Evolutionary conservation across 257 asterid species (phyloP).

Genomic region (Asclepias syriaca): DNA sequence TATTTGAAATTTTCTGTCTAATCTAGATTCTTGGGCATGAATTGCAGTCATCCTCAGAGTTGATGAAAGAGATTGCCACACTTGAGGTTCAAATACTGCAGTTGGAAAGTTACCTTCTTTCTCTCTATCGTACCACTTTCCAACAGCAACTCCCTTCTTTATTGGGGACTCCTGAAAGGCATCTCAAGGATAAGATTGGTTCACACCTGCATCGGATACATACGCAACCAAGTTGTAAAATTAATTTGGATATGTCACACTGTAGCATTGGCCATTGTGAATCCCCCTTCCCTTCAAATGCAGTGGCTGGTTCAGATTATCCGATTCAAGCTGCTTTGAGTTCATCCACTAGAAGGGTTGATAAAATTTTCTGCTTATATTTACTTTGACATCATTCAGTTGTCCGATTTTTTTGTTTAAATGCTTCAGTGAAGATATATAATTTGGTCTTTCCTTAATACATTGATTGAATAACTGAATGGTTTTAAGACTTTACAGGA

Average conservation of each 20-base stretch:
- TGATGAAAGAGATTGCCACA: slow-evolving; percentile 61
- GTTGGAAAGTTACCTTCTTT: slow-evolving; percentile 69
- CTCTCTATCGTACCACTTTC: slow-evolving; percentile 64
- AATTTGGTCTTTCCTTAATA: slow-evolving; percentile 3
- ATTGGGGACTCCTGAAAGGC: slow-evolving; percentile 21
- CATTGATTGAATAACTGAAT: slow-evolving; percentile 14
- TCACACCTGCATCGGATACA: slow-evolving; percentile 22
- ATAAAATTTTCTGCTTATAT: slow-evolving; percentile 1
- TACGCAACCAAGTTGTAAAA: slow-evolving; percentile 22
- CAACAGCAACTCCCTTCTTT: slow-evolving; percentile 38
- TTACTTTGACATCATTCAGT: not conserved
- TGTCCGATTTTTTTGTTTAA: not conserved
- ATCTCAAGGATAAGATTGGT: slow-evolving; percentile 22
- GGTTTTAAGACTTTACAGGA: slow-evolving; percentile 41
- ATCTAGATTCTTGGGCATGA: not conserved
- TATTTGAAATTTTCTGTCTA: slow-evolving; percentile 8
- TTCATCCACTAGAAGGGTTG: slow-evolving; percentile 50
- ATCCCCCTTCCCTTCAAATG: slow-evolving; percentile 39
- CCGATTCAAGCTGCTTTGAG: slow-evolving; percentile 30
- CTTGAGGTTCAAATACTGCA: slow-evolving; percentile 69
- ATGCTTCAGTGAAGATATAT: not conserved
- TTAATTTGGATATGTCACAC: slow-evolving; percentile 18
- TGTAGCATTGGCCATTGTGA: slow-evolving; percentile 19
- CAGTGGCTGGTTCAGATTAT: slow-evolving; percentile 37
- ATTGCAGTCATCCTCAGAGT: slow-evolving; percentile 58